phyloP scores from a whole-genome alignment of 495 filamentous ascomycete genomes.

The Annulohypoxylon bovei region DNA sequence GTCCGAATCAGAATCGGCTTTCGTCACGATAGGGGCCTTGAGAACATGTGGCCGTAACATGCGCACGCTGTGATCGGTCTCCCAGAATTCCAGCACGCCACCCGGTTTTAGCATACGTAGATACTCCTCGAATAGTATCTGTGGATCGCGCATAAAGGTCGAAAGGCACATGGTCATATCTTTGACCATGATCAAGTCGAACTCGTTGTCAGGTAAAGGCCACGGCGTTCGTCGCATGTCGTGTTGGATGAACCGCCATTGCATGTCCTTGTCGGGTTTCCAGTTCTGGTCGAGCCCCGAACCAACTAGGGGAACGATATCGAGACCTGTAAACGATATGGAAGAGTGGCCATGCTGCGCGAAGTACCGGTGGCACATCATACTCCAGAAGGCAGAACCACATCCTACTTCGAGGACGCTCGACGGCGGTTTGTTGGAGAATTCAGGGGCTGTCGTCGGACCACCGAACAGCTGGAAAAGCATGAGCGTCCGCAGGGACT shows the following conservation, averaged over 20 bases:
- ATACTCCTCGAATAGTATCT: constrained; percentile 75
- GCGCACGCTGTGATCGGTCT: constrained; percentile 79
- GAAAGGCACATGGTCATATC: constrained; percentile 79
- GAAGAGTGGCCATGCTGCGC: constrained; percentile 64
- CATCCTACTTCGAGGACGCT: constrained; percentile 89
- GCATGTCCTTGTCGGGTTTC: constrained; percentile 71
- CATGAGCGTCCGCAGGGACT: constrained; percentile 84
- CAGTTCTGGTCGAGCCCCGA: constrained; percentile 55
- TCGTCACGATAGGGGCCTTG: constrained; percentile 60
- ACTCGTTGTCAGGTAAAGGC: constrained; percentile 84
- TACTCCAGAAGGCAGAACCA: constrained; percentile 89
- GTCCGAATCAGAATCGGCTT: constrained; percentile 55
- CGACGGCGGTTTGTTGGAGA: constrained; percentile 71
- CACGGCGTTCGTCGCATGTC: constrained; percentile 78
- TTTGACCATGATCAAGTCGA: constrained; percentile 91
- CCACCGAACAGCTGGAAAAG: constrained; percentile 81
- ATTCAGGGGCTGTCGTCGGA: constrained; percentile 76
- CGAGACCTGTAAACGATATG: constrained; percentile 83
- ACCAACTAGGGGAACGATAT: constrained; percentile 80
- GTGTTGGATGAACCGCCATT: constrained; percentile 89
- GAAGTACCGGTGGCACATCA: constrained; percentile 82
- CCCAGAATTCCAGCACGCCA: constrained; percentile 87
- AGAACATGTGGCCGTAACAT: constrained; percentile 80
- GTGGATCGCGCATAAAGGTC: constrained; percentile 63
- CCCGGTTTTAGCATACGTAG: constrained; percentile 80